A percentile compares a stretch with the other conserved stretches of the same genome.
Evolutionary conservation across 139 green algal species (phyloP).

Genomic region (Chlamydomonas sphaeroides): DNA sequence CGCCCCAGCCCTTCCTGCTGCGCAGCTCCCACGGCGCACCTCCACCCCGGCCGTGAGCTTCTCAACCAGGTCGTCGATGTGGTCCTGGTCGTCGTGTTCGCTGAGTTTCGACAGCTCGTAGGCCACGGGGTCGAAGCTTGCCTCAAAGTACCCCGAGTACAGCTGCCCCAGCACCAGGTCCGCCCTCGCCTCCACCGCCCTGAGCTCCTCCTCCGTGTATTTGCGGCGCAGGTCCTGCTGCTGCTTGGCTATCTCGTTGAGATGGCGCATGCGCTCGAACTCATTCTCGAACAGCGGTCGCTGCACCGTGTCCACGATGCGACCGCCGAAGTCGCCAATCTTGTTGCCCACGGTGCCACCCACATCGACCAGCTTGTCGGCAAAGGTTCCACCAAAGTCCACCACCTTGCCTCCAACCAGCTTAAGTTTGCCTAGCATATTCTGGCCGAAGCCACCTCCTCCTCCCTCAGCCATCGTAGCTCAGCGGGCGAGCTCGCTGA

Average conservation of each 20-base stretch:
- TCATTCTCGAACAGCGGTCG: slow-evolving; percentile 38
- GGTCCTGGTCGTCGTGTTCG: slow-evolving; percentile 47
- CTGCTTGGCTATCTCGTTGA: slow-evolving; percentile 43
- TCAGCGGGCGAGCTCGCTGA: too few species aligned
- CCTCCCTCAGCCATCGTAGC: not conserved
- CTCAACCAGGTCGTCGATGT: slow-evolving; percentile 68
- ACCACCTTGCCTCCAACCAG: slow-evolving; percentile 35
- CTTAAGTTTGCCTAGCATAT: slow-evolving; percentile 33
- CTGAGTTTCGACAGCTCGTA: slow-evolving; percentile 58
- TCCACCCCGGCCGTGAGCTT: slow-evolving; percentile 59
- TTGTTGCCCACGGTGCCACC: slow-evolving; percentile 42
- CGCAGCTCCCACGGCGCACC: too few species aligned
- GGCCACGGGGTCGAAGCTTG: slow-evolving; percentile 58
- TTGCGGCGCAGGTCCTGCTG: slow-evolving; percentile 37
- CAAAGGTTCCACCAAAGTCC: slow-evolving; percentile 22
- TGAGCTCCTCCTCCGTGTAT: slow-evolving; percentile 42
- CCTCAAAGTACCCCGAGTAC: slow-evolving; percentile 57
- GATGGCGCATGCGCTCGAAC: slow-evolving; percentile 32
- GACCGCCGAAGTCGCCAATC: slow-evolving; percentile 28
- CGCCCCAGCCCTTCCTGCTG: too few species aligned
- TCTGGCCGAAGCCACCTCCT: slow-evolving; percentile 11
- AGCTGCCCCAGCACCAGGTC: slow-evolving; percentile 51
- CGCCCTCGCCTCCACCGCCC: slow-evolving; percentile 37
- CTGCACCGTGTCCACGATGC: slow-evolving; percentile 13
- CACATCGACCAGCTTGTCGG: slow-evolving; percentile 19